Evolutionary conservation across 768 basidiomycete species (phyloP), one percentile per base, ranked within the genome.

Genomic region (Aureoboletus auriporus): DNA sequence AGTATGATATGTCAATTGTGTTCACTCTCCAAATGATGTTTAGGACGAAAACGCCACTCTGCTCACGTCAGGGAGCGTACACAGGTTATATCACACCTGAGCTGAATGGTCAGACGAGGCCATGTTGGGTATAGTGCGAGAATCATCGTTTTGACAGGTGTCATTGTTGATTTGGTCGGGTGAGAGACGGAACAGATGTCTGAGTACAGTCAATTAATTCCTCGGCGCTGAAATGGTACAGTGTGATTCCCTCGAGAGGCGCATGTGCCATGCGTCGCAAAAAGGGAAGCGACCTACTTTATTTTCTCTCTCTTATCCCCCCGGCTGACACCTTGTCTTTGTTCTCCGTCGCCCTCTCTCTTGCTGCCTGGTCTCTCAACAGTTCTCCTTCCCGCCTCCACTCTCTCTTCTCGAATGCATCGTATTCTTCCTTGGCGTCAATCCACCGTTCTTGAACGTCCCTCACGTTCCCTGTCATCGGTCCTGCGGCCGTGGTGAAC

Each of bases 371-470:
- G 34, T 60, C 66, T 43, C 66, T 54, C 50, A 62, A 34, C 6
- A 51, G 35, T 61, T 87, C 82, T 0, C 84, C 89, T 61, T 92
- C 87, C 49, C 73, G 76, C 55, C 82, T 71, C 93, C 91, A 94
- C 57, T 85, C 77, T 57, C 64, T 74, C 60, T 71, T 83, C 69
- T 97, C 91, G 58, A 74, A 85, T 38, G 83, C 85, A 65, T 96
- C 93, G 69, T 83, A 96, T 39, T 77, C 79, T 26, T 90, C 88
- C 52, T 75, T 78, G 6, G 82, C 80, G 57, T 96, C 92, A n/a
- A 95, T 67, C 93, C 94, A 98, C 37, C 93, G 73, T 63, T 97
- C 94, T 65, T 97, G 93, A 6, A 94, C 81, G 59, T 93, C 91
- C 17, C 80, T 70, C 11, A 90, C 75, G 54, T 75, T 73, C 29